Base-by-base conservation (phyloP, 768 basidiomycete genomes). In the Plicaturopsis crispa region DNA sequence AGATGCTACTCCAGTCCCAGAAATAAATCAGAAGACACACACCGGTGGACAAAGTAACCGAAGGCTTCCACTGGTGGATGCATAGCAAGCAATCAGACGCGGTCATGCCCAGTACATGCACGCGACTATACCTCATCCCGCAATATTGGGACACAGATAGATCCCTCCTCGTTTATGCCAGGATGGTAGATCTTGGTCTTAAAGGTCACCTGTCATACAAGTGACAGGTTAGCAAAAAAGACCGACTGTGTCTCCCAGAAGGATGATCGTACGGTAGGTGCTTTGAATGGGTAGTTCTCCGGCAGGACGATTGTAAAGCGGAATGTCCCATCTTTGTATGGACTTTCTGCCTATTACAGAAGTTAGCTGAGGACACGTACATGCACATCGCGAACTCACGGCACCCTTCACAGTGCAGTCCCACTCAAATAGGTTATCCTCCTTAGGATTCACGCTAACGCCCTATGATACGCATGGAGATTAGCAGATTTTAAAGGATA, bases 101-200 rank as follows among this genome's bases (percentile, higher is more conserved):
- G n/a, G n/a, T n/a, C n/a, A n/a, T n/a, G n/a, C n/a, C n/a, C n/a
- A n/a, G n/a, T n/a, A n/a, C n/a, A 28, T 11, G 8, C 32, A 20
- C 4, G 10, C 5, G 22, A 49, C 80, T 37, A 46, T 28, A 84
- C 87, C 65, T 89, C 84, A 56, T 91, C 88, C 49, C 84, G 75
- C 36, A 91, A 70, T 33, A 91, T 72, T 23, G 87, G 82, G 22
- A 91, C 77, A 54, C 88, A 91, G 41, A 91, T 90, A 17, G 73
- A 17, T 23, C 88, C 88, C 54, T 91, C 86, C 40, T 90, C 88
- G 46, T 91, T 88, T 56, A 91, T 84, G 24, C 89, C 88, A 19
- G 88, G 88, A 57, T 91, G 88, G 54, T 91, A 91, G 33, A 91
- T 82, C 70, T 80, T 89, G 39, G 88, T 91, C 28, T 67, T 76